Base-by-base conservation (phyloP, 2,329 filamentous ascomycete species). In the Pezicula rhizophila region DNA sequence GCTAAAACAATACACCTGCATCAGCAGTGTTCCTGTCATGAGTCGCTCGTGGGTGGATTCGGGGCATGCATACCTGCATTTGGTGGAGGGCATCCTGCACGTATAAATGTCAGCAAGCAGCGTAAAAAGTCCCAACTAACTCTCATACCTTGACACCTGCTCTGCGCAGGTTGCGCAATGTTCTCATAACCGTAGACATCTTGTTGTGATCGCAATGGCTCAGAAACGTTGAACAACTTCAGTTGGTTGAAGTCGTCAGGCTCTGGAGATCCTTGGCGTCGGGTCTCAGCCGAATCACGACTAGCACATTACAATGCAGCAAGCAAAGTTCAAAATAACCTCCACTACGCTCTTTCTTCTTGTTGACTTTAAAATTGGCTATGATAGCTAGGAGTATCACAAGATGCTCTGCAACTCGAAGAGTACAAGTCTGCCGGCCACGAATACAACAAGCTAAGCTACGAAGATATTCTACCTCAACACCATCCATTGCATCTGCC, bases 151-250 rank as follows among this genome's bases (percentile, higher is more conserved):
- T 95, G 65, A 96, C 65, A 48, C 93, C 93, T 67, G 95, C 82
- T 73, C 82, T 85, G 76, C 89, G 85, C 66, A 96, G 68, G 70
- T 96, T 95, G 70, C 84, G 79, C 65, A 96, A 71, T 23, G 92
- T 96, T 72, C 93, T 85, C 58, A 84, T 71, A 63, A 96, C 75
- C 52, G 89, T 96, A 76, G 93, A 97, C 93, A 99, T 99, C 68
- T 68, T 77, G 72, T 66, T 61, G 52, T 55, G 31, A 48, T 51
- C 52, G 57, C 58, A 63, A 61, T 61, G 48, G 57, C 47, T 57
- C 48, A 14, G 11, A 38, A 41, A 28, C 51, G 54, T 47, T 52
- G 48, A 45, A 40, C 31, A 47, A 49, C 28, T 31, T 10, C 28
- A 50, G 46, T 45, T 44, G 49, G 46, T 45, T 44, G 49, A 47